Percentiles rank a stretch among this genome's conserved stretches.
These are phyloP conservation scores for Tetragonia tetragonoides DNA, from an alignment of 148 eudicot species.

Conservation along the genomic window DNA sequence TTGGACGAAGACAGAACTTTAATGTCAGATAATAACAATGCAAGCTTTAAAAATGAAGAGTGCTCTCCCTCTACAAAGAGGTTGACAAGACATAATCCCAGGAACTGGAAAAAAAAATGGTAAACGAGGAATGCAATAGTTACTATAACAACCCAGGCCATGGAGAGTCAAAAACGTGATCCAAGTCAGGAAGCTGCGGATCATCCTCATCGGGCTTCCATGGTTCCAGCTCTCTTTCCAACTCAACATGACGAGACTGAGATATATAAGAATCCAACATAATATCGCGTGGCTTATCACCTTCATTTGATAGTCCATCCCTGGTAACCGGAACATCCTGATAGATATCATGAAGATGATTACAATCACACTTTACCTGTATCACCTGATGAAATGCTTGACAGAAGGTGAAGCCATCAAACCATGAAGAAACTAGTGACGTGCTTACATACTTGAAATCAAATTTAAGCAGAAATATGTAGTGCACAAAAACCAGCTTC, in stretches of 20 bases:
- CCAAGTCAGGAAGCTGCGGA: slow-evolving; percentile 70
- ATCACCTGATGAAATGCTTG: neutral
- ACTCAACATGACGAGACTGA: slow-evolving; percentile 63
- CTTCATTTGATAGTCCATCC: slow-evolving; percentile 60
- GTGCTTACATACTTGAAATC: neutral
- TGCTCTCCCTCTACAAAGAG: neutral
- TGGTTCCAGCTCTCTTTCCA: slow-evolving; percentile 73
- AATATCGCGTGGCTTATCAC: slow-evolving; percentile 62
- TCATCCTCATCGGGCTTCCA: slow-evolving; percentile 89
- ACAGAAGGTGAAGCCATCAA: neutral
- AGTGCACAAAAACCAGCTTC: neutral
- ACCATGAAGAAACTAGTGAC: neutral
- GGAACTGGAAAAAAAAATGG: neutral
- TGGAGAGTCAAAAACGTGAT: slow-evolving; percentile 65
- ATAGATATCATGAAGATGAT: slow-evolving; percentile 17
- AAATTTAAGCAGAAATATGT: neutral
- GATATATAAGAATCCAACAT: slow-evolving; percentile 88
- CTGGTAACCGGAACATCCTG: slow-evolving; percentile 76
- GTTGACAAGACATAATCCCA: neutral
- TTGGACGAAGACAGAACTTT: neutral
- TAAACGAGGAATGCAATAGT: slow-evolving; percentile 17
- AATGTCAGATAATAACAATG: slow-evolving; percentile 18
- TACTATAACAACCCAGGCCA: slow-evolving; percentile 69
- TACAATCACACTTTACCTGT: neutral
- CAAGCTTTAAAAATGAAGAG: neutral